Evolutionary conservation across 805 yeast genomes (phyloP).

Genomic region (Kazachstania bromeliacearum): DNA sequence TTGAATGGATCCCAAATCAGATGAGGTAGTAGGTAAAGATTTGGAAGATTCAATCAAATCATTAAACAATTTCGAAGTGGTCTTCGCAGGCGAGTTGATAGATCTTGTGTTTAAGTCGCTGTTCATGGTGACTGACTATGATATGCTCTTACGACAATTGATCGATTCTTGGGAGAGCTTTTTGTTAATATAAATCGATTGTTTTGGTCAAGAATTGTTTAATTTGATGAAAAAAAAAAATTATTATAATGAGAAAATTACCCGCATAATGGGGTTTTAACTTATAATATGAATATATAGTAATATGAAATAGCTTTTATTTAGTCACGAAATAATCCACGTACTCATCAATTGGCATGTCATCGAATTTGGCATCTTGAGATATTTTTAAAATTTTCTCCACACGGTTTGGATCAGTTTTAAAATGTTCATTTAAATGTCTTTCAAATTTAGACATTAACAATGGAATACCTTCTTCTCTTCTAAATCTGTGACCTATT

Average conservation of each 20-base stretch:
- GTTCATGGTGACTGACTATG: neutral
- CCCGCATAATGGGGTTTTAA: too few species aligned
- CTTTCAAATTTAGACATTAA: constrained; percentile 41
- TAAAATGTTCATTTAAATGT: constrained; percentile 40
- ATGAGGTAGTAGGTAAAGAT: constrained; percentile 55
- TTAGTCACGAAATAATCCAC: constrained; percentile 29
- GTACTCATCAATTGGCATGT: constrained; percentile 40
- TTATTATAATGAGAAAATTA: neutral
- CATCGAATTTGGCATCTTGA: constrained; percentile 29
- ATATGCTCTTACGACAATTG: too few species aligned
- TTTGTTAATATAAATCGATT: too few species aligned
- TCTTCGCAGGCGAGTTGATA: neutral
- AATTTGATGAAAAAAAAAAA: too few species aligned
- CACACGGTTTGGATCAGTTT: constrained; percentile 28
- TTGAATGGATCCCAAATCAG: constrained; percentile 72
- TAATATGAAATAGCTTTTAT: neutral
- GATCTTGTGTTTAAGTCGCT: neutral
- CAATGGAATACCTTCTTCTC: constrained; percentile 52
- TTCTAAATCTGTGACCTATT: constrained; percentile 48
- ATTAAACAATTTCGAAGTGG: constrained; percentile 33
- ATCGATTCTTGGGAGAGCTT: too few species aligned
- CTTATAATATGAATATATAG: neutral
- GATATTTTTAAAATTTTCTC: constrained; percentile 32
- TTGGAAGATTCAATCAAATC: constrained; percentile 72
- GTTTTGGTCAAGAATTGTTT: too few species aligned